Conservation (phyloP, 2,329 filamentous ascomycete genomes). For the Ceratocystis lukuohia region DNA sequence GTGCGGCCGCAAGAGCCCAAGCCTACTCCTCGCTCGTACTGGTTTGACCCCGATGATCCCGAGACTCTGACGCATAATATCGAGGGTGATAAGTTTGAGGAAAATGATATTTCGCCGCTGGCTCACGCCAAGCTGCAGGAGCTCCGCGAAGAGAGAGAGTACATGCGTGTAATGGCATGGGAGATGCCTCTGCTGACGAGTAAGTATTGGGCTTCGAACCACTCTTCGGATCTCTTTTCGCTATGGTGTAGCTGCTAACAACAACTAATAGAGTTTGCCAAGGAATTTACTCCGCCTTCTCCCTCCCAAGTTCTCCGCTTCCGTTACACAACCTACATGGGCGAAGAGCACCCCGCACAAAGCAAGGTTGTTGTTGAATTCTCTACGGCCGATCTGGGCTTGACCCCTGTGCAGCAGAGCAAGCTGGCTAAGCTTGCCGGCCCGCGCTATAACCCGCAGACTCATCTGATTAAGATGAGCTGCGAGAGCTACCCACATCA, state of each 20-base stretch:
- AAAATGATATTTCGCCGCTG: slow-evolving; percentile 71
- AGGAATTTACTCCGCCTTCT: slow-evolving; percentile 62
- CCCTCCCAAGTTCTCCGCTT: slow-evolving; percentile 65
- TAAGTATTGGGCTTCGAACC: slow-evolving; percentile 36
- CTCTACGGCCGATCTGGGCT: slow-evolving; percentile 55
- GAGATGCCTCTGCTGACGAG: slow-evolving; percentile 85
- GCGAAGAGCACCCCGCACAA: slow-evolving; percentile 80
- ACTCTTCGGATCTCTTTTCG: no score
- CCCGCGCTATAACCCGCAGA: slow-evolving; percentile 73
- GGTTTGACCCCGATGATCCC: slow-evolving; percentile 37
- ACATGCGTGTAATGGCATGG: slow-evolving; percentile 78
- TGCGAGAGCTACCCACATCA: slow-evolving; percentile 78
- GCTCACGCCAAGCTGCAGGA: slow-evolving; percentile 81
- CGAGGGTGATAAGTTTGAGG: slow-evolving; percentile 51
- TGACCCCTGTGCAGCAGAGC: slow-evolving; percentile 52
- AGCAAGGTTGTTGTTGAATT: slow-evolving; percentile 94
- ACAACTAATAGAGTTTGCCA: slow-evolving; percentile 53
- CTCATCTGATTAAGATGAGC: slow-evolving; percentile 72
- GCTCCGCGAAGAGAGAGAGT: slow-evolving; percentile 77
- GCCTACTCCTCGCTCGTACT: slow-evolving; percentile 32
- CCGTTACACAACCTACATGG: slow-evolving; percentile 94
- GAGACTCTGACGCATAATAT: slow-evolving; percentile 38
- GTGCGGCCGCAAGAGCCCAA: slow-evolving; percentile 20
- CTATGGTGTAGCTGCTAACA: no score
- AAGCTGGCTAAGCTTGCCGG: slow-evolving; percentile 86